Evolutionary conservation across 208 protist species (phyloP).

Genomic region (Porcisia hertigi): DNA sequence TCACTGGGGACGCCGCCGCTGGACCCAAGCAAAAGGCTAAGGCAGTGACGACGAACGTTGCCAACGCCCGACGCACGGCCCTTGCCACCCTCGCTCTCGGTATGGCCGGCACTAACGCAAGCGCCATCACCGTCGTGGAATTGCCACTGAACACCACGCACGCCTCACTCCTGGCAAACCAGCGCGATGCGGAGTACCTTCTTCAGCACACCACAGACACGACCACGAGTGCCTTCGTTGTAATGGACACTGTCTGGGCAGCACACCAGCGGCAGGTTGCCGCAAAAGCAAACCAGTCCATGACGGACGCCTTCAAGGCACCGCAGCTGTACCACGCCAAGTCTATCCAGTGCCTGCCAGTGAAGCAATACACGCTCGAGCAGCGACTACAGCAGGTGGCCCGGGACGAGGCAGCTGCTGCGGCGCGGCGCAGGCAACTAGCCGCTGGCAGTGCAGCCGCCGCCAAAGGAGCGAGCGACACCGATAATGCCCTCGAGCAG

Average conservation of each 20-base stretch:
- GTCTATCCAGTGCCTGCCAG: conserved; percentile 74
- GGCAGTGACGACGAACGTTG: neutral
- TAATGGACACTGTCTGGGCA: conserved; percentile 52
- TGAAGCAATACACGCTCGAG: conserved; percentile 68
- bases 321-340: conserved; percentile 53
- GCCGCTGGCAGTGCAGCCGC: conserved; percentile 3
- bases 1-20: conserved; percentile 14
- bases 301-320: conserved; percentile 57
- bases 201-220: conserved; percentile 33
- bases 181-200: conserved; percentile 18
- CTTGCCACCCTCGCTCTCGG: conserved; percentile 18
- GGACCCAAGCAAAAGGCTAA: conserved; percentile 7
- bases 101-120: conserved; percentile 9
- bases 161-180: conserved; percentile 2
- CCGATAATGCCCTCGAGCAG: conserved; percentile 1
- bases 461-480: conserved; percentile 7
- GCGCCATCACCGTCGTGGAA: conserved; percentile 32
- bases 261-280: conserved; percentile 53
- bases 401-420: conserved; percentile 25
- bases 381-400: conserved; percentile 66
- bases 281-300: conserved; percentile 43
- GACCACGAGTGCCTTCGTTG: conserved; percentile 36
- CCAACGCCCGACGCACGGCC: conserved; percentile 6
- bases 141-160: conserved; percentile 18
- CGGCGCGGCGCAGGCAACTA: conserved; percentile 16